phyloP scores from a whole-genome alignment of 495 filamentous ascomycete species.

The Hypoxylon rickii region DNA sequence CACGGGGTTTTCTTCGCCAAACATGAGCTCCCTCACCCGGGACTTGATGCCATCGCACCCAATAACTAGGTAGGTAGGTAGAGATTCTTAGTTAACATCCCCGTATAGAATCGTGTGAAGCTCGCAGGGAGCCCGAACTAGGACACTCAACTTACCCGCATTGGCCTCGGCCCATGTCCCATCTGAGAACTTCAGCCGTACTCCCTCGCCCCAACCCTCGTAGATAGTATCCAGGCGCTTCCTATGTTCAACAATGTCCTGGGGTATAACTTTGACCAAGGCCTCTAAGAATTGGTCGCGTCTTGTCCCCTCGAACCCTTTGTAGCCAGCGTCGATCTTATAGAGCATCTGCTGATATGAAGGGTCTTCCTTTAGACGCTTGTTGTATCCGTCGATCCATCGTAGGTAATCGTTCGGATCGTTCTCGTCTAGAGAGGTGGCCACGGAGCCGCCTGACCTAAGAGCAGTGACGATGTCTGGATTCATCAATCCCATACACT shows the following conservation, averaged over 20 bases:
- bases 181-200: slow-evolving; percentile 39
- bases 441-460: slow-evolving; percentile 45
- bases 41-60: slow-evolving; percentile 48
- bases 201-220: slow-evolving; percentile 16
- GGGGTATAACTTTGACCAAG: slow-evolving; percentile 52
- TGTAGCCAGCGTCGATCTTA: slow-evolving; percentile 22
- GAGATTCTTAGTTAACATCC: no score
- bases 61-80: slow-evolving; percentile 24
- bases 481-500: slow-evolving; percentile 56
- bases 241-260: slow-evolving; percentile 38
- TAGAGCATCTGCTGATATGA: slow-evolving; percentile 21
- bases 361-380: slow-evolving; percentile 21
- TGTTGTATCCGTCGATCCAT: slow-evolving; percentile 29
- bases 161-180: slow-evolving; percentile 44
- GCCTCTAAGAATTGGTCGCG: slow-evolving; percentile 57
- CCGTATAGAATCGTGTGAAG: no score
- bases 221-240: slow-evolving; percentile 39
- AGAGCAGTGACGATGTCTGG: slow-evolving; percentile 51
- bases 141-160: slow-evolving; percentile 29
- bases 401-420: slow-evolving; percentile 38
- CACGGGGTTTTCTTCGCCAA: slow-evolving; percentile 45
- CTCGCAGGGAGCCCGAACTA: no score
- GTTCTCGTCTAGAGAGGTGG: slow-evolving; percentile 42
- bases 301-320: slow-evolving; percentile 45
- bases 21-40: slow-evolving; percentile 38